Percentiles rank a stretch among this genome's conserved stretches.
Conservation (phyloP, 2,329 filamentous ascomycete genomes). For the Monosporascus sp. region DNA sequence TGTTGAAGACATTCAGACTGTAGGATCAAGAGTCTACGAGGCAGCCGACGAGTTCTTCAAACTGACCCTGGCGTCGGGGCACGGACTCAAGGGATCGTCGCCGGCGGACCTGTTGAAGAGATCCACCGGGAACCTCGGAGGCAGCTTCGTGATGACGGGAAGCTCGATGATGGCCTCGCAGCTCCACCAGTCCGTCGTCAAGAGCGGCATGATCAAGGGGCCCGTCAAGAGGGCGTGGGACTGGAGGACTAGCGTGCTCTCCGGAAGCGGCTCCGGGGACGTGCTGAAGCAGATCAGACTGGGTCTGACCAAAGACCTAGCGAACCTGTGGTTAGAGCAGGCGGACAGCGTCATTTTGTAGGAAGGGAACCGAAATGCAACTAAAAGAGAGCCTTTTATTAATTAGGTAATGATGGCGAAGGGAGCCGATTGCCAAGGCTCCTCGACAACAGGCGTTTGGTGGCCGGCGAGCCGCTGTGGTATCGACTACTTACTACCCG, state of each 20-base stretch:
- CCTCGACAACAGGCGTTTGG: background rate
- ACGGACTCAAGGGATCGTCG: constrained; percentile 54
- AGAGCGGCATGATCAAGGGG: constrained; percentile 28
- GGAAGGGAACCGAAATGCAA: background rate
- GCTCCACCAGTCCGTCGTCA: constrained; percentile 51
- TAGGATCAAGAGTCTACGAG: constrained; percentile 64
- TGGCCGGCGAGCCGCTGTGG: background rate
- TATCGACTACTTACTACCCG: too few relatives aligned
- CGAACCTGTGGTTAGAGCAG: constrained; percentile 62
- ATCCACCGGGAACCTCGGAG: constrained; percentile 39
- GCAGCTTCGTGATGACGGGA: constrained; percentile 64
- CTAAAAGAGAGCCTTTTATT: background rate
- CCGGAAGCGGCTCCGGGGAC: constrained; percentile 58
- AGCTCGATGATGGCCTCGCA: constrained; percentile 65
- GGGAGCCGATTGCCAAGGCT: background rate
- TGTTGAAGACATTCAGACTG: constrained; percentile 64
- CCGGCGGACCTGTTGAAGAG: constrained; percentile 63
- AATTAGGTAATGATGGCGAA: background rate
- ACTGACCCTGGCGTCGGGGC: constrained; percentile 66
- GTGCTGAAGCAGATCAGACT: constrained; percentile 68
- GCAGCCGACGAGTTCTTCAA: constrained; percentile 75
- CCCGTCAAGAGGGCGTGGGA: constrained; percentile 60
- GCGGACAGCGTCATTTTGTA: constrained; percentile 50
- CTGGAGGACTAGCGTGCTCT: constrained; percentile 57
- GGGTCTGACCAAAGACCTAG: constrained; percentile 70